phyloP scores from a whole-genome alignment of 108 stramenopile genomes.

The Conticribra guillardii region DNA sequence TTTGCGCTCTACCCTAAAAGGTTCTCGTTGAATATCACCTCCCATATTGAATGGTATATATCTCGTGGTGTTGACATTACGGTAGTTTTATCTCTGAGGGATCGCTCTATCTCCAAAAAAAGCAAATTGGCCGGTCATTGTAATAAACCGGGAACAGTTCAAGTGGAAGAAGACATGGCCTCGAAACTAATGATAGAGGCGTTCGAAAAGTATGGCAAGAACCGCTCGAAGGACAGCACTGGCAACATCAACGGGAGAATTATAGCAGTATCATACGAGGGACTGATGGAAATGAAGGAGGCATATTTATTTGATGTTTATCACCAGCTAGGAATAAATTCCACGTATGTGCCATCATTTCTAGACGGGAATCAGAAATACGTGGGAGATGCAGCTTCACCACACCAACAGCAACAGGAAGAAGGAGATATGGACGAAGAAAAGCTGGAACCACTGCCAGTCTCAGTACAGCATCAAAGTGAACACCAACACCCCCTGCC shows the following conservation, averaged over 20 bases:
- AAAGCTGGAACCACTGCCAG: not conserved
- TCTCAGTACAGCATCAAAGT: not conserved
- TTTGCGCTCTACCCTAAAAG: conserved; percentile 33
- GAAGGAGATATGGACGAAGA: not conserved
- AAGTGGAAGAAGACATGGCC: conserved; percentile 32
- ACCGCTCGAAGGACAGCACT: conserved; percentile 3
- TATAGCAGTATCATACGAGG: conserved; percentile 24
- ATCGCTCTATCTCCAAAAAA: conserved; percentile 29
- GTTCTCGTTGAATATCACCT: conserved; percentile 48
- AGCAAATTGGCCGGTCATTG: conserved; percentile 19
- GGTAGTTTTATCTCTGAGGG: conserved; percentile 39
- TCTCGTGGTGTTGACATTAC: conserved; percentile 43
- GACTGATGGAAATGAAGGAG: conserved; percentile 16
- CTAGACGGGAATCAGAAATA: not conserved
- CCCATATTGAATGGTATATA: conserved; percentile 48
- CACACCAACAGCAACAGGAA: not conserved
- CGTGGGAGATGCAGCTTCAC: not conserved
- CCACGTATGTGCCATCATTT: conserved; percentile 17
- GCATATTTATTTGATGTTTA: conserved; percentile 24
- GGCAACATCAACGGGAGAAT: conserved; percentile 24
- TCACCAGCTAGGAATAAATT: conserved; percentile 19
- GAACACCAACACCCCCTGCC: too few relatives aligned
- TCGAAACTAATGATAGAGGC: conserved; percentile 26
- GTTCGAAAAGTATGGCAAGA: conserved; percentile 29
- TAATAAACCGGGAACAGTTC: not conserved